A percentile compares a stretch with the other conserved stretches of the same genome.
These are phyloP conservation scores for Fagus sylvatica DNA, from an alignment of 306 rosid species.

Conservation along the genomic window DNA sequence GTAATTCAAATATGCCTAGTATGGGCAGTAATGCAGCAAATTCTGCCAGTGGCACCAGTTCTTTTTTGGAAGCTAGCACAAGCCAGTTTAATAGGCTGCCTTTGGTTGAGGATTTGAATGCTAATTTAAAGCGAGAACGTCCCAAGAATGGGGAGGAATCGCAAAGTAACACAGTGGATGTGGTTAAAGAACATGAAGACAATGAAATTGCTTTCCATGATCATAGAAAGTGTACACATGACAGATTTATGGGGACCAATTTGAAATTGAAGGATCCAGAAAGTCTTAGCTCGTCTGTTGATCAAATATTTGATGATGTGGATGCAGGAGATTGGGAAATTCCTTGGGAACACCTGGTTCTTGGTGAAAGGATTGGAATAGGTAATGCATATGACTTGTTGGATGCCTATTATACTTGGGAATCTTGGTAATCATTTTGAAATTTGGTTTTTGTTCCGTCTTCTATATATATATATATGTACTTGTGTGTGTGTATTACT, in stretches of 20 bases:
- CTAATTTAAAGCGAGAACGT: constrained; percentile 33
- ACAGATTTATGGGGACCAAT: constrained; percentile 62
- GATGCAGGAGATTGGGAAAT: constrained; percentile 94
- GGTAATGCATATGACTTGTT: constrained; percentile 56
- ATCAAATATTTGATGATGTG: constrained; percentile 80
- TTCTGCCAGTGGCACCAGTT: constrained; percentile 29
- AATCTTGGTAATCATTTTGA: not conserved
- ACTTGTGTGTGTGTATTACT: not conserved
- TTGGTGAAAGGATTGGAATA: constrained; percentile 96
- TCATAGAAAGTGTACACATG: constrained; percentile 54
- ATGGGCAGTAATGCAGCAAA: constrained; percentile 38
- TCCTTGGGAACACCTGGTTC: constrained; percentile 88
- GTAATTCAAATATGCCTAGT: constrained; percentile 34
- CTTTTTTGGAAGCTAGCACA: constrained; percentile 30
- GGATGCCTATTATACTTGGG: not conserved
- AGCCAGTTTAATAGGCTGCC: constrained; percentile 34
- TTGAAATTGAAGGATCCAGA: constrained; percentile 61
- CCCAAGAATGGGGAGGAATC: constrained; percentile 31
- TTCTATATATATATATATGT: not conserved
- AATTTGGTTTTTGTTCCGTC: not conserved
- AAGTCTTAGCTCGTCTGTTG: constrained; percentile 53
- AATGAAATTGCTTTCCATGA: constrained; percentile 45
- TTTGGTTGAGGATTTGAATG: constrained; percentile 38
- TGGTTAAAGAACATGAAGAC: constrained; percentile 38
- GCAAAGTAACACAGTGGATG: constrained; percentile 34